A percentile compares a stretch with the other conserved stretches of the same genome.
These are phyloP conservation scores for Cardiospermum halicacabum DNA, from an alignment of 345 rosid genomes.

Conservation along the genomic window DNA sequence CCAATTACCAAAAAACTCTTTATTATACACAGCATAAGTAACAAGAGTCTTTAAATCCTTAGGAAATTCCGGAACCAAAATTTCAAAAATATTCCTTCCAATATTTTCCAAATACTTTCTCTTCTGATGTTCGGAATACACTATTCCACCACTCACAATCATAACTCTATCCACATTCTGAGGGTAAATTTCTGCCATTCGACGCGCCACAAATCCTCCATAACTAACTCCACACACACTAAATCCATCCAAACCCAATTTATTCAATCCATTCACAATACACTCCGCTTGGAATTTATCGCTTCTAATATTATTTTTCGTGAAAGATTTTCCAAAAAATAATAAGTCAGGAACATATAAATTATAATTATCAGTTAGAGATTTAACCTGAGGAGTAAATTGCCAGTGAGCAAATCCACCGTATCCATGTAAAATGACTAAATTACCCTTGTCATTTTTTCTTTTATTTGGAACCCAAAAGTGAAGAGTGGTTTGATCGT, in stretches of 20 bases:
- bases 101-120: conserved; percentile 32
- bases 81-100: conserved; percentile 38
- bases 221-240: conserved; percentile 60
- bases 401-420: conserved; percentile 74
- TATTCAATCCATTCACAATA: conserved; percentile 43
- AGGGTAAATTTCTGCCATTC: conserved; percentile 55
- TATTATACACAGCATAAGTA: conserved; percentile 33
- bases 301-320: conserved; percentile 35
- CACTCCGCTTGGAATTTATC: conserved; percentile 58
- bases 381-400: conserved; percentile 45
- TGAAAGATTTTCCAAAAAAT: conserved; percentile 56
- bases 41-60: conserved; percentile 44
- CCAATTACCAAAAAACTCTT: conserved; percentile 33
- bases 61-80: conserved; percentile 51
- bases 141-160: conserved; percentile 61
- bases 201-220: conserved; percentile 74
- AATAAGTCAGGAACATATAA: conserved; percentile 59
- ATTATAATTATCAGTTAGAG: conserved; percentile 51
- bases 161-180: conserved; percentile 54
- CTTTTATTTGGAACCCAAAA: conserved; percentile 59
- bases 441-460: conserved; percentile 25
- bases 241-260: conserved; percentile 43
- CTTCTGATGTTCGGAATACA: conserved; percentile 42
- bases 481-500: conserved; percentile 54
- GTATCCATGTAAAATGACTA: conserved; percentile 68